Evolutionary conservation across 176 grass and related monocot genomes (phyloP).

Genomic region (Aegilops tauschii): DNA sequence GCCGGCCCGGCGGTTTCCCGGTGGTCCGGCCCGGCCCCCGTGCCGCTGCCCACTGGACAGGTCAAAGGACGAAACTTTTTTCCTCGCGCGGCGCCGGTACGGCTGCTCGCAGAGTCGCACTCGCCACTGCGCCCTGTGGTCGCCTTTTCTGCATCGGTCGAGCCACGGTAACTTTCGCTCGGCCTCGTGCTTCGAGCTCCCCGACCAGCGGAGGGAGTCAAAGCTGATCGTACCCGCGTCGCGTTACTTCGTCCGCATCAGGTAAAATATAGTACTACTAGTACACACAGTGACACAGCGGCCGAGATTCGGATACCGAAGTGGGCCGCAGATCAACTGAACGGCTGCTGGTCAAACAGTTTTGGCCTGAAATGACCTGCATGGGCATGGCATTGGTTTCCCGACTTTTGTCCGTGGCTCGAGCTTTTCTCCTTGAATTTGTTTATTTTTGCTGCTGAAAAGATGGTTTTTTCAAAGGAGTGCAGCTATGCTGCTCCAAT

Average conservation of each 20-base stretch:
- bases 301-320: neutral
- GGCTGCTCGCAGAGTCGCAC: neutral
- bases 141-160: neutral
- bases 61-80: neutral
- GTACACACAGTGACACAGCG: too few species aligned
- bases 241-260: too few species aligned
- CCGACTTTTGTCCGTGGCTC: neutral
- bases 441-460: too few species aligned
- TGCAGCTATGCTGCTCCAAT: too few species aligned
- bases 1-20: neutral
- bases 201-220: neutral
- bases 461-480: too few species aligned
- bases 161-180: neutral
- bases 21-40: neutral
- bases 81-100: neutral
- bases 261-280: too few species aligned
- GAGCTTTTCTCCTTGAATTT: too few species aligned
- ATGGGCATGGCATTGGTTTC: neutral
- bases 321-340: neutral
- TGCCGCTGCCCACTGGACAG: neutral
- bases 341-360: neutral
- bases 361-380: neutral
- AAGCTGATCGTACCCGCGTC: neutral
- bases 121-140: neutral
- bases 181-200: neutral